These are phyloP conservation scores for Silene latifolia DNA, from an alignment of 148 eudicot genomes.

Conservation along the genomic window DNA sequence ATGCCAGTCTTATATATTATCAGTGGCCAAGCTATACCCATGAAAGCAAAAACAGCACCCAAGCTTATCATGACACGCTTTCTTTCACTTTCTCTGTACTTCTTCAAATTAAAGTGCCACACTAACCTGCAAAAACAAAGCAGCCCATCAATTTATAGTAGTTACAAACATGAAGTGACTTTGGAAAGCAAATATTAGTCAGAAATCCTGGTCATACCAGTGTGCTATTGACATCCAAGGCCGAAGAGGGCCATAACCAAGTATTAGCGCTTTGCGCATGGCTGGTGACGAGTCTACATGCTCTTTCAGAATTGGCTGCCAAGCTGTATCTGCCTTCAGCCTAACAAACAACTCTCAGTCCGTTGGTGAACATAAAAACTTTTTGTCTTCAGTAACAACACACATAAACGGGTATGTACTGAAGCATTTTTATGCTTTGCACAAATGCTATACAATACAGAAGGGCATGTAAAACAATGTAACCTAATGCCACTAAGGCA, in stretches of 20 bases:
- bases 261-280: slow-evolving; percentile 64
- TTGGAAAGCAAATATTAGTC: neutral
- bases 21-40: slow-evolving; percentile 87
- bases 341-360: slow-evolving; percentile 33
- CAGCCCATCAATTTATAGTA: neutral
- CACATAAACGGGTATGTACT: neutral
- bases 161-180: neutral
- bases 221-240: slow-evolving; percentile 90
- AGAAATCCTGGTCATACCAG: slow-evolving; percentile 46
- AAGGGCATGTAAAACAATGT: neutral
- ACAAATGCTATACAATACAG: neutral
- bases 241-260: slow-evolving; percentile 82
- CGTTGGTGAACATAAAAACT: slow-evolving; percentile 11
- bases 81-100: slow-evolving; percentile 72
- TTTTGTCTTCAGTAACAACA: neutral
- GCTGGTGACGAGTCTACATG: slow-evolving; percentile 49
- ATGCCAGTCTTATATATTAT: slow-evolving; percentile 68
- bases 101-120: slow-evolving; percentile 69
- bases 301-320: slow-evolving; percentile 70
- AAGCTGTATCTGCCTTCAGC: slow-evolving; percentile 86
- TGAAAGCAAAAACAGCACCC: slow-evolving; percentile 78
- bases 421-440: neutral
- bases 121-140: slow-evolving; percentile 42
- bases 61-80: slow-evolving; percentile 80
- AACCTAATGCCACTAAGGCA: neutral